These are phyloP conservation scores for Ziziphus jujuba DNA, from an alignment of 306 rosid genomes.

Conservation along the genomic window DNA sequence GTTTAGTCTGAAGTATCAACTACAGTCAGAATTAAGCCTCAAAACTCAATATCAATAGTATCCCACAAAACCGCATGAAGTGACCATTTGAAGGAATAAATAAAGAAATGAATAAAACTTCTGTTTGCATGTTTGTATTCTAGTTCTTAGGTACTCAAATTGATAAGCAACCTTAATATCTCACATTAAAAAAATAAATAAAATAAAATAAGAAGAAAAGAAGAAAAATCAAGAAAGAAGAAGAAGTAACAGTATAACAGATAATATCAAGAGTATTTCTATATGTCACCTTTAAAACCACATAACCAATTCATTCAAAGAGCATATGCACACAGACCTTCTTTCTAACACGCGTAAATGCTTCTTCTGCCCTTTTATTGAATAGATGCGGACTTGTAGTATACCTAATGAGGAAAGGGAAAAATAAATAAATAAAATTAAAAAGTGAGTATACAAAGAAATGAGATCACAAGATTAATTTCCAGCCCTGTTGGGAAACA, in stretches of 20 bases:
- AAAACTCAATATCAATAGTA: background rate
- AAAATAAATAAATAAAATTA: background rate
- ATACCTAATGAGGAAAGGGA: slow-evolving; percentile 47
- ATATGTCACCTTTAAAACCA: background rate
- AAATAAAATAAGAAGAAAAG: too few species aligned
- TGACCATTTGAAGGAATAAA: background rate
- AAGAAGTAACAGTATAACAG: background rate
- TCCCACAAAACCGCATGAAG: background rate
- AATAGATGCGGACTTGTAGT: slow-evolving; percentile 97
- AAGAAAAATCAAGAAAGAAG: too few species aligned
- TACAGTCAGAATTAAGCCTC: background rate
- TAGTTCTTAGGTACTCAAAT: background rate
- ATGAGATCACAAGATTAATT: slow-evolving; percentile 9
- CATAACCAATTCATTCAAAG: background rate
- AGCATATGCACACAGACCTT: slow-evolving; percentile 47
- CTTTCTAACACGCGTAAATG: slow-evolving; percentile 80
- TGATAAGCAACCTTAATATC: too few species aligned
- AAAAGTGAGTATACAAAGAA: background rate
- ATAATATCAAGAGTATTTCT: background rate
- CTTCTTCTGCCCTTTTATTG: slow-evolving; percentile 73
- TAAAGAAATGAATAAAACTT: background rate
- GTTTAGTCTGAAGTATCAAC: background rate
- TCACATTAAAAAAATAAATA: too few species aligned
- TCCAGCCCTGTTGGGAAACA: background rate
- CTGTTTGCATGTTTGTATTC: background rate